Evolutionary conservation across 2,329 filamentous ascomycete genomes (phyloP), one percentile per base, ranked within the genome.

Genomic region (Exophiala mesophila): DNA sequence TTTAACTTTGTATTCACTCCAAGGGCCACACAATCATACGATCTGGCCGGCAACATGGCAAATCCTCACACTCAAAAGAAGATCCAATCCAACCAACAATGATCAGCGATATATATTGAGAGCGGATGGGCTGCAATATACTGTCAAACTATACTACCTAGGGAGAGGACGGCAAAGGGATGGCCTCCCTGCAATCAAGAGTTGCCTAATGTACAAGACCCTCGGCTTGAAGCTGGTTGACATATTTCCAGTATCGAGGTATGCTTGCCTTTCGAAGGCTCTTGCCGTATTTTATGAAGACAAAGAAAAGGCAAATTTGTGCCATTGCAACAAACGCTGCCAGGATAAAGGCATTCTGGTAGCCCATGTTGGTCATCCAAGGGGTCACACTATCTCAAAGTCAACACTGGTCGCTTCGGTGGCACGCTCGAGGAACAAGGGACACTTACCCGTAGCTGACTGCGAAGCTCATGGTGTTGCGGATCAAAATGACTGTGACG

Each of bases 391-490:
- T 78, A 76, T 34, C 13, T 9, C 31, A 21, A 17, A 6, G 32
- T 24, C 15, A 16, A 75, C 15, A 8, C 16, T 17, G 30, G n/a
- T 31, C 17, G 23, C 16, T 5, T 15, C 18, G 20, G 3, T 12
- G 4, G 7, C 28, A 19, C 16, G 9, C n/a, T 15, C 20, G 6
- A 15, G 13, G 29, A 32, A 17, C 15, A 7, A n/a, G 24, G 33
- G 9, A 29, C 3, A 13, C 44, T 36, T 34, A 46, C 42, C 46
- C 61, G 32, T 78, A 77, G 19, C 65, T 63, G 20, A 74, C 63
- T 4, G 68, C 70, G 51, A 73, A 73, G 18, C 60, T 64, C 67
- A 73, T 71, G 1, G 69, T 73, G 46, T 74, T 74, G 7, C 72
- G 58, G 9, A 70, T 59, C 1, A 74, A 49, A 24, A 74, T 74